Evolutionary conservation across 352 stramenopile species (phyloP).

Genomic region (Pythium aquatile): DNA sequence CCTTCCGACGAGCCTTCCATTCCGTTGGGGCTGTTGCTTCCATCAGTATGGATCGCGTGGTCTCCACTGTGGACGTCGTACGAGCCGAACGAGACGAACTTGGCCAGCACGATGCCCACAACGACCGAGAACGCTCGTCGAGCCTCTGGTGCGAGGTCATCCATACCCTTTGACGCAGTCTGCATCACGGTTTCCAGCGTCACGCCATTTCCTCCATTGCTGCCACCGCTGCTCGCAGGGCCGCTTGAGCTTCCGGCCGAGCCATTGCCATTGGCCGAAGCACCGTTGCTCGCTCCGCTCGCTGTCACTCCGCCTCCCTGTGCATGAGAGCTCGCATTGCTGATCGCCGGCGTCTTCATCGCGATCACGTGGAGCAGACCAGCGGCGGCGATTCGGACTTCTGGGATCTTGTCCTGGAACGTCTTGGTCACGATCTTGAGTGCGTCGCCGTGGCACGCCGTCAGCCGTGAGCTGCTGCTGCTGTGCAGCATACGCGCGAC

Average conservation of each 20-base stretch:
- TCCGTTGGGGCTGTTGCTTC: neutral
- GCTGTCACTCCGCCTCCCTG: neutral
- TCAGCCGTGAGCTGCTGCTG: conserved; percentile 35
- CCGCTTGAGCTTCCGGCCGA: conserved; percentile 5
- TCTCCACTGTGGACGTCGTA: conserved; percentile 43
- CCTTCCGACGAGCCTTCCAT: conserved; percentile 3
- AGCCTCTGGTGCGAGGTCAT: conserved; percentile 62
- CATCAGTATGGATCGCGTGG: conserved; percentile 14
- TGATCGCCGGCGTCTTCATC: conserved; percentile 40
- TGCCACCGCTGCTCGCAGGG: conserved; percentile 12
- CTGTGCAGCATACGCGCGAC: conserved; percentile 48
- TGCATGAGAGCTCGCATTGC: conserved; percentile 4
- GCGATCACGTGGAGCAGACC: conserved; percentile 65
- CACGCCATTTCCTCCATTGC: conserved; percentile 22
- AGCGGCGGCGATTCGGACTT: conserved; percentile 64
- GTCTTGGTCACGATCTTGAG: conserved; percentile 71
- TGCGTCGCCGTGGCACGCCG: conserved; percentile 55
- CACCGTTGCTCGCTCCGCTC: conserved; percentile 13
- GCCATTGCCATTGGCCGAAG: conserved; percentile 1
- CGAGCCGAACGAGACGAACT: conserved; percentile 58
- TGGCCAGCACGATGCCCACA: conserved; percentile 75
- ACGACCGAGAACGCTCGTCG: conserved; percentile 62
- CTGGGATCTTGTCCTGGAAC: conserved; percentile 73
- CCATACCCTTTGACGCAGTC: conserved; percentile 72
- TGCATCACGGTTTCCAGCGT: conserved; percentile 72